Evolutionary conservation across 2,329 filamentous ascomycete genomes (phyloP).

Genomic region (Phialophora macrospora): DNA sequence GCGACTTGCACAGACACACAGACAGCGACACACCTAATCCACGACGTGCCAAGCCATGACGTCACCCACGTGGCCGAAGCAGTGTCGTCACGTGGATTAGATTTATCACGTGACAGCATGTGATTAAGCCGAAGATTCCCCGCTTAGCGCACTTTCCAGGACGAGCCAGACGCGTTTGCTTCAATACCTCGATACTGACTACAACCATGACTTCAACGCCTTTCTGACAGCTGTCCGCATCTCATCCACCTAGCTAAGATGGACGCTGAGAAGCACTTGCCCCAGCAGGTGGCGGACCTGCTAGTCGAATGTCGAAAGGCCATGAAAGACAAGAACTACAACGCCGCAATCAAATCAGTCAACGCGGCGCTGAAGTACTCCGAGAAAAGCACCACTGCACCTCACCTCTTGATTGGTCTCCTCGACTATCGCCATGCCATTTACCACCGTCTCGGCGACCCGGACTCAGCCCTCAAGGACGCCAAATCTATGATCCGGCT

Average conservation of each 20-base stretch:
- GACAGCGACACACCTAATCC: too few relatives aligned
- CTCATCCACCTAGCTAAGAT: background rate
- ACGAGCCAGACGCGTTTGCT: too few relatives aligned
- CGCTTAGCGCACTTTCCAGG: too few relatives aligned
- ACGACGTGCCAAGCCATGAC: too few relatives aligned
- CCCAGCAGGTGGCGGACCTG: background rate
- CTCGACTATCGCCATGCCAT: slow-evolving; percentile 45
- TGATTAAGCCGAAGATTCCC: too few relatives aligned
- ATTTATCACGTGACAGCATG: too few relatives aligned
- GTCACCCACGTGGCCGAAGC: too few relatives aligned
- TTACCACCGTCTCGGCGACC: slow-evolving; percentile 55
- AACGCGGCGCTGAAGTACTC: slow-evolving; percentile 20
- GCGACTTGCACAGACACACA: too few relatives aligned
- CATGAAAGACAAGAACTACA: slow-evolving; percentile 24
- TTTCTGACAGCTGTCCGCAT: background rate
- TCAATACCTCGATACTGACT: too few relatives aligned
- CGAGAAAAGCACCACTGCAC: slow-evolving; percentile 6
- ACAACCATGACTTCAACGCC: background rate
- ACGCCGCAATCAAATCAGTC: slow-evolving; percentile 18
- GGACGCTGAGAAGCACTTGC: background rate
- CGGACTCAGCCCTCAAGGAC: slow-evolving; percentile 60
- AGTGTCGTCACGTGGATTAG: too few relatives aligned
- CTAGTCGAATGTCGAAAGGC: slow-evolving; percentile 24
- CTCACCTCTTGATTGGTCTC: slow-evolving; percentile 42
- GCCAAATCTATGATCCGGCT: slow-evolving; percentile 61